Base-by-base conservation (phyloP, 1,139 yeast genomes). In the Pichia sp. region DNA sequence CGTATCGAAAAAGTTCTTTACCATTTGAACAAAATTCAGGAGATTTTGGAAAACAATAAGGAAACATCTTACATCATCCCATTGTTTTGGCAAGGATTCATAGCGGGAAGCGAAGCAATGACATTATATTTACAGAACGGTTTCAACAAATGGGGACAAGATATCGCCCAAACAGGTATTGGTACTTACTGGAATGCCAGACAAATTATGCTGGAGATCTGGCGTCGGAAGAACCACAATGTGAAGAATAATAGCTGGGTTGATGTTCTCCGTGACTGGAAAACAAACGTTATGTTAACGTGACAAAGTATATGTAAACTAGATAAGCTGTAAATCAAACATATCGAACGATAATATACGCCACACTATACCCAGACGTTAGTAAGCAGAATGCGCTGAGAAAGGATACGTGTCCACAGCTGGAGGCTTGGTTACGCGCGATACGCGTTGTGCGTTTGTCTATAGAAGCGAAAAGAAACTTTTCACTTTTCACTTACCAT, bases 131-230 rank as follows among this genome's bases (percentile, higher is more conserved):
- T 79, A 31, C 91, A 84, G 47, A 59, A 67, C 44, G 79, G 86
- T 23, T 85, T 75, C 60, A 78, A 75, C 51, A 66, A 69, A 43
- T 85, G 94, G 94, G 85, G 91, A 6, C 82, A 82, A n/a, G 77
- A 74, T 41, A 73, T 84, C 43, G 82, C 88, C 2, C 74, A 71
- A 44, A 77, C 77, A 34, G 82, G 83, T 7, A 67, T 85, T 45
- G 94, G 94, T 0, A 78, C 91, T 32, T 85, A 85, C 53, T 81
- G 87, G 82, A 87, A 87, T 7, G 88, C 93, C 1, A 62, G 91
- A 42, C 86, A 79, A 52, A 82, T 85, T 32, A 80, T 86, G 80
- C 64, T 78, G 42, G 95, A 85, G 53, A 93, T 85, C 3, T 85
- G 95, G 95, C 60, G 87, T 41, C 64, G 94, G 31, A 74, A 84